Evolutionary conservation across 1,284 basidiomycete species (phyloP).

Genomic region (Sporisorium graminicola): DNA sequence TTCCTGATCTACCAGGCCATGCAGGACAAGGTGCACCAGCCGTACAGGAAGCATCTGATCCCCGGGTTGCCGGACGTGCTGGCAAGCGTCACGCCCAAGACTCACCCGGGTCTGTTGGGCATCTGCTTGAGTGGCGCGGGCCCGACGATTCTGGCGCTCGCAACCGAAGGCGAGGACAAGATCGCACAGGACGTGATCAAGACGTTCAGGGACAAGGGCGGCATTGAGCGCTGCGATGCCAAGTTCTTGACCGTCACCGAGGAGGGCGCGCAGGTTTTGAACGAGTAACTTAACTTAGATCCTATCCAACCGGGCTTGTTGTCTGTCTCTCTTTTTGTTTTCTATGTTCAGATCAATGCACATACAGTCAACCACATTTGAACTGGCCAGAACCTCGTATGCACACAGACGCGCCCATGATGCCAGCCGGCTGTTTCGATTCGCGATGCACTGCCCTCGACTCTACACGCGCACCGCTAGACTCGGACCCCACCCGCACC

Average conservation of each 20-base stretch:
- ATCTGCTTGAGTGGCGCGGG: slow-evolving; percentile 98
- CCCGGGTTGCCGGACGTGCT: slow-evolving; percentile 79
- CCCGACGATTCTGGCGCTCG: slow-evolving; percentile 96
- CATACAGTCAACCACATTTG: no score
- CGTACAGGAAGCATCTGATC: slow-evolving; percentile 90
- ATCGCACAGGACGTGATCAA: slow-evolving; percentile 62
- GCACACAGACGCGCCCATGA: no score
- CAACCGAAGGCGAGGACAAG: slow-evolving; percentile 74
- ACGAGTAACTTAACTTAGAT: no score
- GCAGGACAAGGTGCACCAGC: slow-evolving; percentile 98
- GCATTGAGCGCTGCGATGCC: slow-evolving; percentile 58
- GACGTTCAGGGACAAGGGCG: slow-evolving; percentile 58
- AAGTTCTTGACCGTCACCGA: slow-evolving; percentile 63
- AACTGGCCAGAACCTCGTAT: no score
- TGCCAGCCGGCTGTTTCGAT: background rate
- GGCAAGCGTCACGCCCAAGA: slow-evolving; percentile 84
- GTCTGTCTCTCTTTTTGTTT: no score
- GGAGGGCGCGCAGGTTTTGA: slow-evolving; percentile 50
- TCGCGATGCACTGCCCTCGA: background rate
- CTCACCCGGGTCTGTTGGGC: slow-evolving; percentile 92
- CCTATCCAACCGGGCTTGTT: no score
- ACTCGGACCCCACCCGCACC: background rate
- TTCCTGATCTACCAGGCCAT: slow-evolving; percentile 98
- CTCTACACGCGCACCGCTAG: background rate
- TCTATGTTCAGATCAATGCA: background rate